phyloP scores from a whole-genome alignment of 2,329 filamentous ascomycete species.

The Pestalotiopsis fici region DNA sequence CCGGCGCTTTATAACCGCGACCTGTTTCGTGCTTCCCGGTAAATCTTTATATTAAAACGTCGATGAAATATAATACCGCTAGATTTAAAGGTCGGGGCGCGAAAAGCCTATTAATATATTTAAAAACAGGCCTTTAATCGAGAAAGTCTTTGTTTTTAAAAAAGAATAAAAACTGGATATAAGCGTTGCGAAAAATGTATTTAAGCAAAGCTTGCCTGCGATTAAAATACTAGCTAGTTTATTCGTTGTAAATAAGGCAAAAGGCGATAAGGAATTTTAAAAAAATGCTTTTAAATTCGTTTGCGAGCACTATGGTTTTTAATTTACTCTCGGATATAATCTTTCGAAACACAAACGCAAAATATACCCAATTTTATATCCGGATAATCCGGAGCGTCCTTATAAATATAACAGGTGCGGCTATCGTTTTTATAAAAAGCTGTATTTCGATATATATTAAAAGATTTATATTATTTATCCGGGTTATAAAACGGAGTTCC shows the following conservation, averaged over 20 bases:
- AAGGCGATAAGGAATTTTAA: not conserved
- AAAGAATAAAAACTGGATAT: not conserved
- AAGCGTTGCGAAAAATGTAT: not conserved
- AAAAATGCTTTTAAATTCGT: not conserved
- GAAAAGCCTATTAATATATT: not conserved
- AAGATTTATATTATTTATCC: too few species aligned
- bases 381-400: too few species aligned
- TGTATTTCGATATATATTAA: not conserved
- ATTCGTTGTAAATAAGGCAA: not conserved
- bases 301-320: too few species aligned
- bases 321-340: too few species aligned
- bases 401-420: too few species aligned
- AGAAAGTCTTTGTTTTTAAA: not conserved
- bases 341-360: too few species aligned
- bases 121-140: not conserved
- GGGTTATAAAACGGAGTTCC: too few species aligned
- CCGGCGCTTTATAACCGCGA: not conserved
- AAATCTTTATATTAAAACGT: not conserved
- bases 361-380: too few species aligned
- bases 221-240: not conserved
- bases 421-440: too few species aligned
- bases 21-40: not conserved
- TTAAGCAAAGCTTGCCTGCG: not conserved
- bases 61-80: not conserved
- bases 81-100: not conserved